A percentile compares a stretch with the other conserved stretches of the same genome.
Conservation (phyloP, 345 rosid genomes). For the Rhodomyrtus tomentosa region DNA sequence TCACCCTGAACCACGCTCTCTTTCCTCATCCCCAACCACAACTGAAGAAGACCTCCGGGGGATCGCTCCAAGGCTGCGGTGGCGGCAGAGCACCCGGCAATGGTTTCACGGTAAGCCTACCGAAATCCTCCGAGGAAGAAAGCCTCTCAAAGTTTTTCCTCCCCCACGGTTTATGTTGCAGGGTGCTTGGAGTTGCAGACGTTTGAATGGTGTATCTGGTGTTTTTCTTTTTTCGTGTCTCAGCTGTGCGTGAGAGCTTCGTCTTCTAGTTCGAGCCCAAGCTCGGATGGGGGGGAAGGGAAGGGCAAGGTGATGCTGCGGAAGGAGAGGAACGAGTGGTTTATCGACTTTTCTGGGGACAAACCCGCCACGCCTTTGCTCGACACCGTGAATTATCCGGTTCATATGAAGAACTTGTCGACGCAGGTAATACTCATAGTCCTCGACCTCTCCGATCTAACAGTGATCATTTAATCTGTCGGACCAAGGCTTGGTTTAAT, state of each 20-base stretch:
- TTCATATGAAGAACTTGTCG: conserved; percentile 65
- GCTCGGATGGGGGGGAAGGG: conserved; percentile 20
- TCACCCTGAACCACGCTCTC: background rate
- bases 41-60: background rate
- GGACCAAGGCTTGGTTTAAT: background rate
- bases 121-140: no score
- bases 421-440: conserved; percentile 19
- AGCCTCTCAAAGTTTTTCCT: background rate
- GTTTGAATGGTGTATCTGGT: background rate
- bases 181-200: background rate
- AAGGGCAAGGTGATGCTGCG: conserved; percentile 12
- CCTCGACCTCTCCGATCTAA: background rate
- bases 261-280: conserved; percentile 1
- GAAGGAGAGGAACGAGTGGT: conserved; percentile 31
- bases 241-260: conserved; percentile 35
- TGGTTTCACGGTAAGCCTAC: background rate
- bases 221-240: background rate
- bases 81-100: background rate
- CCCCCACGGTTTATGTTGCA: background rate
- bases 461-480: background rate
- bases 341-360: conserved; percentile 28
- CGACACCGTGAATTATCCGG: conserved; percentile 59
- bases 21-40: background rate
- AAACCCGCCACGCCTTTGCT: conserved; percentile 64
- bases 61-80: background rate